Evolutionary conservation across 2,329 filamentous ascomycete genomes (phyloP).

Genomic region (Fusarium concolor): DNA sequence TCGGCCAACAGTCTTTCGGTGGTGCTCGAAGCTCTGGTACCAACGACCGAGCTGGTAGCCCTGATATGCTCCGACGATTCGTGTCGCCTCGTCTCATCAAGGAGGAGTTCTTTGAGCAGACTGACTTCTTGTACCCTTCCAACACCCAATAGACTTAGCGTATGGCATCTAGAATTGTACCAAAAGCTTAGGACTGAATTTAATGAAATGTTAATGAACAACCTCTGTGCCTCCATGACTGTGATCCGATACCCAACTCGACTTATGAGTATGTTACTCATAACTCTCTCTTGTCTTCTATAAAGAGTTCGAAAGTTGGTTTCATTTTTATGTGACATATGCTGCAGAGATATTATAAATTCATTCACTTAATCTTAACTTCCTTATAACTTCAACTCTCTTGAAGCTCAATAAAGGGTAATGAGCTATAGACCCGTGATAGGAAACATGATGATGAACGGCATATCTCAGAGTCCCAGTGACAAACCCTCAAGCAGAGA

Average conservation of each 20-base stretch:
- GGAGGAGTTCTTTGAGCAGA: slow-evolving; percentile 56
- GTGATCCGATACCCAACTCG: background rate
- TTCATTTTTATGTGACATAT: too few relatives aligned
- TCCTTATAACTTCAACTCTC: too few relatives aligned
- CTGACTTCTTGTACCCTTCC: slow-evolving; percentile 62
- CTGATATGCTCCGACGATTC: slow-evolving; percentile 62
- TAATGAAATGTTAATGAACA: slow-evolving; percentile 22
- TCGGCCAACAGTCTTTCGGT: slow-evolving; percentile 68
- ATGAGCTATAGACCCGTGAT: too few relatives aligned
- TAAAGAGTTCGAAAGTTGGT: too few relatives aligned
- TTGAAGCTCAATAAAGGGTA: too few relatives aligned
- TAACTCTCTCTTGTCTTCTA: too few relatives aligned
- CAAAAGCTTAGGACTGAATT: slow-evolving; percentile 21
- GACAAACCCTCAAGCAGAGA: too few relatives aligned
- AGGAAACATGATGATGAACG: too few relatives aligned
- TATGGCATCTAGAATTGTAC: slow-evolving; percentile 25
- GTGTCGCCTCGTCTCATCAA: slow-evolving; percentile 65
- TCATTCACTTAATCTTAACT: too few relatives aligned
- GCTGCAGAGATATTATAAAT: too few relatives aligned
- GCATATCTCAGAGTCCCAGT: too few relatives aligned
- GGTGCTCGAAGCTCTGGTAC: slow-evolving; percentile 65
- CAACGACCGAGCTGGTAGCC: slow-evolving; percentile 67
- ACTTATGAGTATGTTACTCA: background rate
- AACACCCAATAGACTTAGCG: slow-evolving; percentile 52
- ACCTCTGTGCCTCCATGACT: rapidly evolving